Conservation (phyloP, 2,329 filamentous ascomycete genomes). For the Cucurbitaria berberidis region DNA sequence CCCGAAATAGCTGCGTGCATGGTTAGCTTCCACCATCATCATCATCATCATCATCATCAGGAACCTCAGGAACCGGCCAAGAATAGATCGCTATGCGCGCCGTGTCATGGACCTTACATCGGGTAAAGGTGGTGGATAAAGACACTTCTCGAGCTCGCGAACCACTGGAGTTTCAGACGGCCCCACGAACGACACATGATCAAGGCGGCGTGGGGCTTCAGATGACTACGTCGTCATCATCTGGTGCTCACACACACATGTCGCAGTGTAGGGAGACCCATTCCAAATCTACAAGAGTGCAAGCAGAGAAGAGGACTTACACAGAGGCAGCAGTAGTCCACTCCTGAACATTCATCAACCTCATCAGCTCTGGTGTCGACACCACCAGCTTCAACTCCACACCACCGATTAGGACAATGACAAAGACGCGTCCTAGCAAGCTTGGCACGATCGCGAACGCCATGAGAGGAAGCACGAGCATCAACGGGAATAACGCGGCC, state of each 20-base stretch:
- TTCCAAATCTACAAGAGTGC: constrained; percentile 7
- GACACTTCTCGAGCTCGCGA: not conserved
- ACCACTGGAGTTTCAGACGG: constrained; percentile 9
- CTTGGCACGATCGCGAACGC: constrained; percentile 53
- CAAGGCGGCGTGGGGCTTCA: too few relatives aligned
- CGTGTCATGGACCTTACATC: constrained; percentile 5
- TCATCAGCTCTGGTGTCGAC: constrained; percentile 42
- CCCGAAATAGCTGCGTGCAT: constrained; percentile 50
- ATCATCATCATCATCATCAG: constrained; percentile 36
- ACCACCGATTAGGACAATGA: constrained; percentile 47
- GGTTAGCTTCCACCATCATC: too few relatives aligned
- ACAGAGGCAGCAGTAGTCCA: constrained; percentile 48
- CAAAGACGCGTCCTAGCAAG: constrained; percentile 49
- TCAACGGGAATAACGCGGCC: constrained; percentile 44
- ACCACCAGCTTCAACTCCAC: constrained; percentile 44
- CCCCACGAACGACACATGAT: too few relatives aligned
- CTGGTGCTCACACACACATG: not conserved
- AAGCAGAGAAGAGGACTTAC: constrained; percentile 44
- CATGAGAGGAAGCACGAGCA: constrained; percentile 50
- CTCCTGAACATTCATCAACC: constrained; percentile 46
- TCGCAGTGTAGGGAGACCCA: constrained; percentile 17
- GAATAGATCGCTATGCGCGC: constrained; percentile 6
- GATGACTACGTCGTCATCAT: not conserved
- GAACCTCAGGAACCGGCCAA: constrained; percentile 19
- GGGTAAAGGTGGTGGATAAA: constrained; percentile 14